phyloP scores from a whole-genome alignment of 768 basidiomycete genomes.

The Mycena haematopus region DNA sequence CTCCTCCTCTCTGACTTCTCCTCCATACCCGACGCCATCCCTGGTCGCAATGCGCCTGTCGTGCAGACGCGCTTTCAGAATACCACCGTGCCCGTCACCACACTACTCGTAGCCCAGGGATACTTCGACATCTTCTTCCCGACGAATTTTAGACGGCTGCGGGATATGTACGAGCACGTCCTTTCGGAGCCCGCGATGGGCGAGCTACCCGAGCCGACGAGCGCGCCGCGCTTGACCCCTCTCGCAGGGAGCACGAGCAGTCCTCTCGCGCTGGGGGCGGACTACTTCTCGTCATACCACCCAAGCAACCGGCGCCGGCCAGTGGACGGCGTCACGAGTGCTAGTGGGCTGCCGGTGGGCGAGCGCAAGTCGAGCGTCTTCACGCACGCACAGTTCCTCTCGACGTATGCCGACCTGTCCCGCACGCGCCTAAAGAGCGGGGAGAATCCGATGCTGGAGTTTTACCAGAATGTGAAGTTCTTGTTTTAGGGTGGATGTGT shows the following conservation, averaged over 20 bases:
- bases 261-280: conserved; percentile 57
- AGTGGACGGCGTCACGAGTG: conserved; percentile 72
- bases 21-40: conserved; percentile 83
- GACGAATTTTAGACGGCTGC: conserved; percentile 82
- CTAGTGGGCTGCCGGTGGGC: conserved; percentile 80
- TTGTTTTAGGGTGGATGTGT: conserved; percentile 60
- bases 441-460: conserved; percentile 88
- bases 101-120: conserved; percentile 91
- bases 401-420: conserved; percentile 78
- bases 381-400: conserved; percentile 88
- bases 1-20: conserved; percentile 94
- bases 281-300: conserved; percentile 76
- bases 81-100: conserved; percentile 86
- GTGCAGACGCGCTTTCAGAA: conserved; percentile 93
- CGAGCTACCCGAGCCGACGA: conserved; percentile 18
- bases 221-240: conserved; percentile 55
- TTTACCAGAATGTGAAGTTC: conserved; percentile 94
- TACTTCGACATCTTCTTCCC: conserved; percentile 99
- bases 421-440: conserved; percentile 78
- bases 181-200: conserved; percentile 63
- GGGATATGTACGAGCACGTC: conserved; percentile 90
- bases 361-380: conserved; percentile 86
- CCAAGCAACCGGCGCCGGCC: conserved; percentile 64
- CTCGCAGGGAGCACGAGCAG: conserved; percentile 52
- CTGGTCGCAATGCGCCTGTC: conserved; percentile 82